Percentiles rank a stretch among this genome's conserved stretches.
These are phyloP conservation scores for Martensiomyces pterosporus DNA, from an alignment of 192 early-diverging fungal species.

Conservation along the genomic window DNA sequence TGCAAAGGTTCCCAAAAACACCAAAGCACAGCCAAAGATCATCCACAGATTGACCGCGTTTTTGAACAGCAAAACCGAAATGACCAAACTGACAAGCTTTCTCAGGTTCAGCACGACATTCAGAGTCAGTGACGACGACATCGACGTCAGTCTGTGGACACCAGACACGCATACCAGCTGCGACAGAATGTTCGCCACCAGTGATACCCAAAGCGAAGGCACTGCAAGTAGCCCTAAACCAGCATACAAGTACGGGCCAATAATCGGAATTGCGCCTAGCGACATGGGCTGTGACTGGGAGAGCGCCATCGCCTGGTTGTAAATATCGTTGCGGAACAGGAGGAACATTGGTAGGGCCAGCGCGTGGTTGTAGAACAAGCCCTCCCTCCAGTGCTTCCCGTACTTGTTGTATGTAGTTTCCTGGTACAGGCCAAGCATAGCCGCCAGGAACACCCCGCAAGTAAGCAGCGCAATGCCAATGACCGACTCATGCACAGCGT, in stretches of 20 bases:
- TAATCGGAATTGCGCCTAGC: constrained; percentile 4
- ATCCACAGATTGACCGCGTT: constrained; percentile 68
- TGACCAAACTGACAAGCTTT: constrained; percentile 76
- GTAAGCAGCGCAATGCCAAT: constrained; percentile 67
- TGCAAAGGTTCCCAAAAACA: constrained; percentile 74
- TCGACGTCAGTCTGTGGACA: constrained; percentile 73
- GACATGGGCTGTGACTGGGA: constrained; percentile 47
- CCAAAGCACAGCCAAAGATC: constrained; percentile 65
- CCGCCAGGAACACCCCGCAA: constrained; percentile 71
- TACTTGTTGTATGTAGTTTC: constrained; percentile 74
- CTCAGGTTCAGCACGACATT: constrained; percentile 84
- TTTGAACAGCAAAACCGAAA: constrained; percentile 76
- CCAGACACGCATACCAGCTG: constrained; percentile 90
- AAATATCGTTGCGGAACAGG: constrained; percentile 67
- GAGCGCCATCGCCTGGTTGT: constrained; percentile 38
- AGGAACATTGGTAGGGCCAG: constrained; percentile 78
- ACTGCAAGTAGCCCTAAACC: constrained; percentile 36
- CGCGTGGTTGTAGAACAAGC: constrained; percentile 83
- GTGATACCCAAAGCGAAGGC: constrained; percentile 68
- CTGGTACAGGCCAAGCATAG: constrained; percentile 78
- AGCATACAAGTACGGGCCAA: constrained; percentile 1
- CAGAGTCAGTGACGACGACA: constrained; percentile 75
- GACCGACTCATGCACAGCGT: constrained; percentile 47
- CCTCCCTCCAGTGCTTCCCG: constrained; percentile 82
- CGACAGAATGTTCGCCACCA: constrained; percentile 67